Base-by-base conservation (phyloP, 257 asterid genomes). In the Eustoma russellianum region DNA sequence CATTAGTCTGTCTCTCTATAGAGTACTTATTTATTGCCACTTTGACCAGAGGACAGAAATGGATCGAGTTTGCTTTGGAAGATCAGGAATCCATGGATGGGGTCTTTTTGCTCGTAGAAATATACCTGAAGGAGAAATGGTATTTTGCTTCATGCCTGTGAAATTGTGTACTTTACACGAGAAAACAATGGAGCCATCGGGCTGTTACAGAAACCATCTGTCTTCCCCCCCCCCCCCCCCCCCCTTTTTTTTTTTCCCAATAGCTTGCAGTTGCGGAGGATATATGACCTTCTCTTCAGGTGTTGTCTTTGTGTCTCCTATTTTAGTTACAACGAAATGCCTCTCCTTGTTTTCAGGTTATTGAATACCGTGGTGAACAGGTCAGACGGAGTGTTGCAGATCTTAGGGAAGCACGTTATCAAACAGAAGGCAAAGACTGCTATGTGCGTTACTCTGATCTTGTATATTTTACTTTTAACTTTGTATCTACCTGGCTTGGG, bases 331-430 rank as follows among this genome's bases (percentile, higher is more conserved):
- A 33, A 38, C 43, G 12, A 3, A 34, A 12, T 16, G 17, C 43
- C 43, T 30, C 40, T 5, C 9, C 13, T 73, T 45, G 61, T 73
- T 45, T 62, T 53, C 72, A 92, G 98, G 95, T 92, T 70, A 85
- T 92, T 46, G 98, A 92, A 72, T 92, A 92, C 70, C 98, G 98
- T 52, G 97, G 98, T 33, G 98, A 92, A 76, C 95, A 83, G 71
- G 97, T 92, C 57, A 79, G 98, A 66, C 78, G 97, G 64, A 81
- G 95, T 64, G 72, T 92, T 69, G 97, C 98, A 40, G 98, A 92
- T 76, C 76, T 88, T 46, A 82, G 98, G 74, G 98, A 92, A 74
- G 88, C 90, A 58, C 90, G 74, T 56, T 92, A 92, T 66, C 88
- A 82, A 19, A 53, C 76, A 34, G 77, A 73, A 69, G 94, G 98